Evolutionary conservation across 164 flowering plant genomes (phyloP).

Genomic region (Vitis vinifera): DNA sequence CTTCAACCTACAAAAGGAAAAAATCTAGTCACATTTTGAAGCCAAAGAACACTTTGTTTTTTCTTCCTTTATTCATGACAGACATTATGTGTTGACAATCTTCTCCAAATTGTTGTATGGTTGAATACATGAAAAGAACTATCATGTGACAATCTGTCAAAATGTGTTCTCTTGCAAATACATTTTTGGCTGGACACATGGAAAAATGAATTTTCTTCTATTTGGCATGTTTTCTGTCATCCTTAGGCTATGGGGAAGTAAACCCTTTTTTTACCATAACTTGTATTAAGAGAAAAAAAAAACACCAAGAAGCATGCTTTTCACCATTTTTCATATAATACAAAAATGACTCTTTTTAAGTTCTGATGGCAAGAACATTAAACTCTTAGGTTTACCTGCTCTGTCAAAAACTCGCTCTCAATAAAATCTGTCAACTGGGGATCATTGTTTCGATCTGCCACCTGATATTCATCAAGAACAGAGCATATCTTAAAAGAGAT

Average conservation of each 20-base stretch:
- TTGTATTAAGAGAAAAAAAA: too few relatives aligned
- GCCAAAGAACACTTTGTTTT: neutral
- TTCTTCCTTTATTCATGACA: neutral
- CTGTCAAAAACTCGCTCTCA: conserved; percentile 34
- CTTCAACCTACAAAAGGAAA: conserved; percentile 24
- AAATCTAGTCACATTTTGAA: neutral
- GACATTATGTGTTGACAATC: neutral
- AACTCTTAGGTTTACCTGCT: conserved; percentile 27
- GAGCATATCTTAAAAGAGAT: too few relatives aligned
- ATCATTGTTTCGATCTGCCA: conserved; percentile 27
- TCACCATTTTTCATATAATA: neutral
- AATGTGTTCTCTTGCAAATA: too few relatives aligned
- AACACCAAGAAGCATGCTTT: neutral
- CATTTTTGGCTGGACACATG: too few relatives aligned
- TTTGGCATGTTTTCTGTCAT: too few relatives aligned
- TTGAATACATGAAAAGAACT: neutral
- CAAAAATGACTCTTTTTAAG: neutral
- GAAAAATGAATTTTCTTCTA: too few relatives aligned
- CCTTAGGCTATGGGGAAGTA: too few relatives aligned
- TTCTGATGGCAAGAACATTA: neutral
- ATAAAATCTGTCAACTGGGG: conserved; percentile 36
- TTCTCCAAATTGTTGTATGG: neutral
- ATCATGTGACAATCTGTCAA: too few relatives aligned
- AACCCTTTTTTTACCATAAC: too few relatives aligned
- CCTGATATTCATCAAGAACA: conserved; percentile 18